Percentiles rank a stretch among this genome's conserved stretches.
Evolutionary conservation across 352 stramenopile species (phyloP).

Genomic region (Phytophthora capsici): DNA sequence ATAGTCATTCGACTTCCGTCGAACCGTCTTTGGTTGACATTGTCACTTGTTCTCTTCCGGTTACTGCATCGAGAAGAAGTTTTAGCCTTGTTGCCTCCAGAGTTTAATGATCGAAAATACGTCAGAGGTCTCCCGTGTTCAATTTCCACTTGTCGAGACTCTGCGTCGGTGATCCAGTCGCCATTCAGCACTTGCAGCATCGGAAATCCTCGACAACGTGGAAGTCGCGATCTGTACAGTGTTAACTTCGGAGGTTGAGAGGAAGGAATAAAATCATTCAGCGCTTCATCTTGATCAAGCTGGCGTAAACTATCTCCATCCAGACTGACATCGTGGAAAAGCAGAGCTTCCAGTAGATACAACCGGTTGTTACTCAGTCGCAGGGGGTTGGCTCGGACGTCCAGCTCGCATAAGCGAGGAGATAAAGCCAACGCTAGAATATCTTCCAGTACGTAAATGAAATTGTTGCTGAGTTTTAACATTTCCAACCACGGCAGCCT

Average conservation of each 20-base stretch:
- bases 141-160: constrained; percentile 53
- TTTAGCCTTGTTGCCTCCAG: neutral
- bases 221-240: constrained; percentile 50
- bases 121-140: constrained; percentile 54
- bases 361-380: constrained; percentile 68
- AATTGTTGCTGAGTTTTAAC: constrained; percentile 59
- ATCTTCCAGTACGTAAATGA: constrained; percentile 72
- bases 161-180: constrained; percentile 63
- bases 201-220: constrained; percentile 58
- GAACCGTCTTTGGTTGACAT: constrained; percentile 36
- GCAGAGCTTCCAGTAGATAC: constrained; percentile 67
- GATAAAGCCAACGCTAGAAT: constrained; percentile 52
- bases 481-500: constrained; percentile 58
- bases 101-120: constrained; percentile 42
- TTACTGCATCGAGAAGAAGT: neutral
- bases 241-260: constrained; percentile 14
- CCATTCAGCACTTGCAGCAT: constrained; percentile 72
- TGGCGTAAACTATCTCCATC: constrained; percentile 47
- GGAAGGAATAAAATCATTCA: constrained; percentile 33
- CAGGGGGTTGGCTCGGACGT: constrained; percentile 64
- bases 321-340: constrained; percentile 43
- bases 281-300: constrained; percentile 43
- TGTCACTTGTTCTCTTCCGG: neutral
- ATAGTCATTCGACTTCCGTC: constrained; percentile 75
- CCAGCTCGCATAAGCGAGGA: constrained; percentile 61